These are phyloP conservation scores for Fusarium euwallaceae DNA, from an alignment of 2,329 filamentous ascomycete genomes.

Conservation along the genomic window DNA sequence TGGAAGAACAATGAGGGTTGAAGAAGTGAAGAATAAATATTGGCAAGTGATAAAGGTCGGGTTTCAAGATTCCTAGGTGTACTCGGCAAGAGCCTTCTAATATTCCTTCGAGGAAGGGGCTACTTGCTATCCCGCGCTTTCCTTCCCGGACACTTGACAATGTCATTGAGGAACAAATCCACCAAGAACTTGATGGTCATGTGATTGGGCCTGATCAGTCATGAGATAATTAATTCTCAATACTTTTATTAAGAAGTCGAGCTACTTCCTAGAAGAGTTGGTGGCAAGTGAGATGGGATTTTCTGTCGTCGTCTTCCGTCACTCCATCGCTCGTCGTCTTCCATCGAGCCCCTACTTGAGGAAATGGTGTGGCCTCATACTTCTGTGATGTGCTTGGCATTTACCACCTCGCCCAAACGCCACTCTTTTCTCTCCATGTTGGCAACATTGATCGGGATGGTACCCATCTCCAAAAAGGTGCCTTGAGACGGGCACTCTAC, in stretches of 20 bases:
- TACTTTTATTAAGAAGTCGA: neutral
- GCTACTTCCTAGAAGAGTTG: neutral
- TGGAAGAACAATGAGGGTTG: neutral
- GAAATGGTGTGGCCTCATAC: neutral
- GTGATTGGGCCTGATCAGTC: neutral
- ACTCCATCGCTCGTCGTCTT: too few relatives aligned
- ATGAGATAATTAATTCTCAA: neutral
- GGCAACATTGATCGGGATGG: conserved; percentile 30
- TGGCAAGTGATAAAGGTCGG: neutral
- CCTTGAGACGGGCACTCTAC: conserved; percentile 55
- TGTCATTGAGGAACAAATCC: neutral
- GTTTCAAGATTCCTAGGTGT: neutral
- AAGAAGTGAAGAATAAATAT: neutral
- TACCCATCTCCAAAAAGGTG: conserved; percentile 52
- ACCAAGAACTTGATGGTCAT: neutral
- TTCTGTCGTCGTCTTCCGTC: neutral
- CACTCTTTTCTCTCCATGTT: conserved; percentile 24
- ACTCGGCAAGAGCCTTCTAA: neutral
- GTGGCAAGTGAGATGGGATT: neutral
- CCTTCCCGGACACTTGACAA: neutral
- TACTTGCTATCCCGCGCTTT: neutral
- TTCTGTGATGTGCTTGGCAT: neutral
- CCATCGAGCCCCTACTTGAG: neutral
- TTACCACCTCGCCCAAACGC: conserved; percentile 13
- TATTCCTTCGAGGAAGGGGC: neutral